Conservation (phyloP, 1,284 basidiomycete genomes). For the Trichosporon ovoides region DNA sequence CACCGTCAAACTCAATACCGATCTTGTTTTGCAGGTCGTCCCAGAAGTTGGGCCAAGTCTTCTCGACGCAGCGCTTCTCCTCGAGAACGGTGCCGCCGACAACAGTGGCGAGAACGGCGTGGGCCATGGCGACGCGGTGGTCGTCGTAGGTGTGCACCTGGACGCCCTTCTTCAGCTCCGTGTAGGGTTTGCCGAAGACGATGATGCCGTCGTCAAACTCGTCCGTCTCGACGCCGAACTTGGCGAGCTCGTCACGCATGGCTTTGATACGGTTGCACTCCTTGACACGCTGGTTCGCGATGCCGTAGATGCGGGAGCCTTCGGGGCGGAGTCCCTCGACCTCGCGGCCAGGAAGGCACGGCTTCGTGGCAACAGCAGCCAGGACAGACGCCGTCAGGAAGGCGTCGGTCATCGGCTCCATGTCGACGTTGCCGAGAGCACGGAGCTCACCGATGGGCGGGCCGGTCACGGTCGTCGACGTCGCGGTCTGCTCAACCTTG, state of each 20-base stretch:
- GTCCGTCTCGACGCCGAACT: constrained; percentile 88
- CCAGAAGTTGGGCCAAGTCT: constrained; percentile 99
- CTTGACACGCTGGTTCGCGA: constrained; percentile 97
- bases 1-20: constrained; percentile 77
- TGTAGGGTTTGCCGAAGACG: constrained; percentile 69
- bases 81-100: constrained; percentile 75
- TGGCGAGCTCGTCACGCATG: constrained; percentile 93
- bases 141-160: constrained; percentile 96
- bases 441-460: constrained; percentile 74
- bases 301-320: constrained; percentile 80
- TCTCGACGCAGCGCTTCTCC: constrained; percentile 97
- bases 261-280: constrained; percentile 96
- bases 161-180: constrained; percentile 61
- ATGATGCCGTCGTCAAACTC: constrained; percentile 93
- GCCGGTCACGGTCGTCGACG: constrained; percentile 87
- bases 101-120: constrained; percentile 77
- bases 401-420: constrained; percentile 99
- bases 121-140: constrained; percentile 98
- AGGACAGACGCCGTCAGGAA: constrained; percentile 92
- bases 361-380: constrained; percentile 72
- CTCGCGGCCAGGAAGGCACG: constrained; percentile 47
- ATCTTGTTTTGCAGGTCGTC: constrained; percentile 94
- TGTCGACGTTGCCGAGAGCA: constrained; percentile 83
- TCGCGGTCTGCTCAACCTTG: constrained; percentile 76
- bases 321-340: constrained; percentile 45